These are phyloP conservation scores for Tulasnella sp. DNA, from an alignment of 768 basidiomycete genomes.

Conservation along the genomic window DNA sequence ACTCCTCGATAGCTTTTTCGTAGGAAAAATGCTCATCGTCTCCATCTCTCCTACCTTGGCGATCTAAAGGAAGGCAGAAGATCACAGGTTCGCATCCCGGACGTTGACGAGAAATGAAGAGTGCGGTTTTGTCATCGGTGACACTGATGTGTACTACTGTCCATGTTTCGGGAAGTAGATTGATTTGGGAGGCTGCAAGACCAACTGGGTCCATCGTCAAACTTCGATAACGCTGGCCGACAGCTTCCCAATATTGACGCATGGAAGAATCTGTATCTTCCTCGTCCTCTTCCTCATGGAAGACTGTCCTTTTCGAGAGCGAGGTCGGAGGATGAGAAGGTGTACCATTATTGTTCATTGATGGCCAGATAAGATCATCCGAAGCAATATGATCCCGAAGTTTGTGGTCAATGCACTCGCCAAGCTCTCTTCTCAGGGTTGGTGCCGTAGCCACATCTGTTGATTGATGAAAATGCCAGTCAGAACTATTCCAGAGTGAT, in stretches of 20 bases:
- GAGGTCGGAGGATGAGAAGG: conserved; percentile 23
- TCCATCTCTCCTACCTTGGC: conserved; percentile 62
- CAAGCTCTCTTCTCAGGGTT: conserved; percentile 72
- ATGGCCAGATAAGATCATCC: conserved; percentile 71
- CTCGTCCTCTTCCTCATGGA: conserved; percentile 22
- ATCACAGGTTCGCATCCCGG: conserved; percentile 50
- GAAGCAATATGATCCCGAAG: conserved; percentile 31
- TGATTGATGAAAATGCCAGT: background rate
- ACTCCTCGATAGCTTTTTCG: conserved; percentile 56
- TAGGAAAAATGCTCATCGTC: conserved; percentile 57
- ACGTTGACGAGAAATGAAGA: conserved; percentile 73
- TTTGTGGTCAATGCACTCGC: conserved; percentile 69
- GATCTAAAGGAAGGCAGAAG: conserved; percentile 71
- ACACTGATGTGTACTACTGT: conserved; percentile 71
- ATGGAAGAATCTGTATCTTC: conserved; percentile 25
- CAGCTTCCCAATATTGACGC: conserved; percentile 47
- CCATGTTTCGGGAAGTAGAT: conserved; percentile 61
- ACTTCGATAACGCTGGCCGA: conserved; percentile 40
- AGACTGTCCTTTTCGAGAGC: background rate
- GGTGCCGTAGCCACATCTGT: conserved; percentile 63
- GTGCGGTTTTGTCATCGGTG: conserved; percentile 65
- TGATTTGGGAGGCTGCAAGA: conserved; percentile 32
- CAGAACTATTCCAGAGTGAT: background rate
- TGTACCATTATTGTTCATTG: conserved; percentile 35
- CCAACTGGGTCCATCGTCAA: conserved; percentile 29